A percentile compares a stretch with the other conserved stretches of the same genome.
phyloP scores from a whole-genome alignment of 2,329 filamentous ascomycete species.

The Alternaria burnsii region DNA sequence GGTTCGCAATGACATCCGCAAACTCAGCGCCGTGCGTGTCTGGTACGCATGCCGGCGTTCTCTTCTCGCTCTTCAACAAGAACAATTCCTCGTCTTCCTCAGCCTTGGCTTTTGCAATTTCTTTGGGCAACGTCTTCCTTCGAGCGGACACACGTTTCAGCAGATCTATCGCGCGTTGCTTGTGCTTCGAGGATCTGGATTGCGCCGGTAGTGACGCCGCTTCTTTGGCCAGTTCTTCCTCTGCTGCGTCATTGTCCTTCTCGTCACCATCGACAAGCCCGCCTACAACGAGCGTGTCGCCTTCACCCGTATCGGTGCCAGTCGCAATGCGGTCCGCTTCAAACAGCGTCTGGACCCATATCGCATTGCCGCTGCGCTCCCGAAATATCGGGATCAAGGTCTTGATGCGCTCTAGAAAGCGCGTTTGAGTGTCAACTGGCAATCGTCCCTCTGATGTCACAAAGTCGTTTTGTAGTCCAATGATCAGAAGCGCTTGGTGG shows the following conservation, averaged over 20 bases:
- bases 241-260: constrained; percentile 45
- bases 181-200: constrained; percentile 47
- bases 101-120: constrained; percentile 36
- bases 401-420: constrained; percentile 73
- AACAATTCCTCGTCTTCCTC: constrained; percentile 59
- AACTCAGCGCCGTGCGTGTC: constrained; percentile 60
- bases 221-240: constrained; percentile 37
- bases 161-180: constrained; percentile 47
- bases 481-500: constrained; percentile 75
- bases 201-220: constrained; percentile 38
- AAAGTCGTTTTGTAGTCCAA: constrained; percentile 94
- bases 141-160: constrained; percentile 49
- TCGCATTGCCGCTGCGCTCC: constrained; percentile 69
- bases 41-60: constrained; percentile 54
- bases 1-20: constrained; percentile 57
- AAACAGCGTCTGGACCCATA: constrained; percentile 86
- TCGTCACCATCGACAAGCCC: constrained; percentile 48
- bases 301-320: constrained; percentile 58
- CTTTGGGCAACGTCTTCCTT: constrained; percentile 37
- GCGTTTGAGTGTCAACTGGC: constrained; percentile 68
- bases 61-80: constrained; percentile 49
- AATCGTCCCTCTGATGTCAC: constrained; percentile 73
- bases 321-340: constrained; percentile 67
- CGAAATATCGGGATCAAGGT: constrained; percentile 77
- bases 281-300: constrained; percentile 55